phyloP scores from a whole-genome alignment of 108 stramenopile species.

The Stephanodiscus triporus region DNA sequence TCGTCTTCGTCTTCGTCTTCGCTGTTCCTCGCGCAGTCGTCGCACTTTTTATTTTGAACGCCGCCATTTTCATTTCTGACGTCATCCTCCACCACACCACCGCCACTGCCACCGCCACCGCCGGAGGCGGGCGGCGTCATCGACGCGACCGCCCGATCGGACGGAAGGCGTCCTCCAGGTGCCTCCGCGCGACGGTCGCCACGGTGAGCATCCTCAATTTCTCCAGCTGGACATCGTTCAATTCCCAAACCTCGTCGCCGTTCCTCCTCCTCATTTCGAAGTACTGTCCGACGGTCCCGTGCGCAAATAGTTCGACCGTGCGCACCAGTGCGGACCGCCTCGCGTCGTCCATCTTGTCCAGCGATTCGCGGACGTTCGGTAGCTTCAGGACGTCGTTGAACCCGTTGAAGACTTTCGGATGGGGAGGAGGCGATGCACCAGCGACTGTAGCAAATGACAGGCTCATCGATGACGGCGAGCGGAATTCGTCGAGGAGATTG shows the following conservation, averaged over 20 bases:
- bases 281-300: conserved; percentile 35
- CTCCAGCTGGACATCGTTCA: conserved; percentile 42
- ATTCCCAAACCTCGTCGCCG: conserved; percentile 24
- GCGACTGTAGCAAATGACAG: conserved; percentile 22
- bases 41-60: background rate
- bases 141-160: background rate
- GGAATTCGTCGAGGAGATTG: conserved; percentile 37
- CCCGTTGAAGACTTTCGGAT: conserved; percentile 39
- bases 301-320: conserved; percentile 34
- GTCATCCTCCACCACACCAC: background rate
- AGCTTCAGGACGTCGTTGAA: conserved; percentile 37
- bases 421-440: conserved; percentile 35
- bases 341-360: background rate
- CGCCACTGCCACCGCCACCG: background rate
- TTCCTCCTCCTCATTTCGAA: conserved; percentile 9
- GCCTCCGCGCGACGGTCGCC: conserved; percentile 28
- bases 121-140: no score
- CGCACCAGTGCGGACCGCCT: conserved; percentile 16
- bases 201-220: conserved; percentile 51
- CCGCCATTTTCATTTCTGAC: conserved; percentile 19
- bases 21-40: background rate
- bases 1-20: background rate
- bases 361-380: background rate
- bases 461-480: conserved; percentile 19
- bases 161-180: background rate